These are phyloP conservation scores for Litsea cubeba DNA, from an alignment of 164 flowering plant species.

Conservation along the genomic window DNA sequence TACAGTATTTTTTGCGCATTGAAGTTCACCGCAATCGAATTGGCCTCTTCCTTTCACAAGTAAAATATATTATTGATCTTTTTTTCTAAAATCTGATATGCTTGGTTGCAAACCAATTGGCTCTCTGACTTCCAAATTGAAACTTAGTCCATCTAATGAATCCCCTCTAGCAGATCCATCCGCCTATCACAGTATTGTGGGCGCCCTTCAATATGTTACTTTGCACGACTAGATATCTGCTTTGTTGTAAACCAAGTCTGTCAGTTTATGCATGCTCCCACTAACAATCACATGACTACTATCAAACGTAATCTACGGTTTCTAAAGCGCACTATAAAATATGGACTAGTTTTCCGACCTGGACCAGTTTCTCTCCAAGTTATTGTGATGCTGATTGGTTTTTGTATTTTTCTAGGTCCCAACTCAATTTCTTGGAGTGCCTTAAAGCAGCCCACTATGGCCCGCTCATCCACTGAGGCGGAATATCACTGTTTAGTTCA, in stretches of 20 bases:
- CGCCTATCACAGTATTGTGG: neutral
- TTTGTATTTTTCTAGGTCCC: neutral
- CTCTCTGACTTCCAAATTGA: neutral
- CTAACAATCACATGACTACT: neutral
- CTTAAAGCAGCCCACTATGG: neutral
- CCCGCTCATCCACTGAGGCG: neutral
- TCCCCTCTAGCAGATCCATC: neutral
- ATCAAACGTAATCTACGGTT: neutral
- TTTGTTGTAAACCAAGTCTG: neutral
- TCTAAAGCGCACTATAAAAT: neutral
- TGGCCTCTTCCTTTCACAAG: neutral
- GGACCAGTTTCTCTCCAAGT: too few species aligned
- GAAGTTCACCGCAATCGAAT: neutral
- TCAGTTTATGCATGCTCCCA: constrained; percentile 5
- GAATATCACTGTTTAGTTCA: neutral
- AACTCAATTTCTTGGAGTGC: neutral
- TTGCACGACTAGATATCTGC: neutral
- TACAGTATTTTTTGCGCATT: neutral
- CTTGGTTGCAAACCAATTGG: neutral
- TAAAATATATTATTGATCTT: neutral
- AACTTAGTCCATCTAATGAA: neutral
- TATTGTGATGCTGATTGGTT: too few species aligned
- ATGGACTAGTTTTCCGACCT: too few species aligned
- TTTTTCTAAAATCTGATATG: neutral
- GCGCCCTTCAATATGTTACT: neutral